These are phyloP conservation scores for Phytomonas sp. DNA, from an alignment of 208 protist species.

Conservation along the genomic window DNA sequence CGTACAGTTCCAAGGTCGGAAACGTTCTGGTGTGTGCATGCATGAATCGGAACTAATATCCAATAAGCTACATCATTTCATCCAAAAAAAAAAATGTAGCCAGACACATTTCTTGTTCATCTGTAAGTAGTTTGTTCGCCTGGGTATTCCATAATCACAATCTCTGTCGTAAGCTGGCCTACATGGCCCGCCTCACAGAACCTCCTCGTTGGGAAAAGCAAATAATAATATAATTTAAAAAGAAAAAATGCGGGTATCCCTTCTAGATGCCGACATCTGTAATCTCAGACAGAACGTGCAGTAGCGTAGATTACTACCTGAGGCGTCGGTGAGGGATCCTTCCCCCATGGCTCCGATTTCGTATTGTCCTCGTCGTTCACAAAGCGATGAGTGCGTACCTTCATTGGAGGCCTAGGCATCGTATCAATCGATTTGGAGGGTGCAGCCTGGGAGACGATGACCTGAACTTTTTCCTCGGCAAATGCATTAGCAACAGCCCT, in stretches of 20 bases:
- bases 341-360: neutral
- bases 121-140: neutral
- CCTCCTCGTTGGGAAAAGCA: neutral
- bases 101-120: neutral
- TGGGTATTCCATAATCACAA: neutral
- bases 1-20: neutral
- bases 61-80: neutral
- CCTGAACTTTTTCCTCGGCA: neutral
- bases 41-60: neutral
- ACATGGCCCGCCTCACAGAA: neutral
- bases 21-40: neutral
- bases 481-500: neutral
- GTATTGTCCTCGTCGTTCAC: neutral
- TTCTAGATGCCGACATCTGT: neutral
- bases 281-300: neutral
- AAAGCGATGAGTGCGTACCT: conserved; percentile 22
- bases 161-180: neutral
- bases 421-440: neutral
- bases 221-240: neutral
- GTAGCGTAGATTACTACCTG: neutral
- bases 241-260: neutral
- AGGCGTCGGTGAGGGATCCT: neutral
- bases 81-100: neutral
- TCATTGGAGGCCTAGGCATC: conserved; percentile 14
- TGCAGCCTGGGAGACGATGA: neutral